Conservation (phyloP, 1,284 basidiomycete species). For the Cutaneotrichosporon curvatum region DNA sequence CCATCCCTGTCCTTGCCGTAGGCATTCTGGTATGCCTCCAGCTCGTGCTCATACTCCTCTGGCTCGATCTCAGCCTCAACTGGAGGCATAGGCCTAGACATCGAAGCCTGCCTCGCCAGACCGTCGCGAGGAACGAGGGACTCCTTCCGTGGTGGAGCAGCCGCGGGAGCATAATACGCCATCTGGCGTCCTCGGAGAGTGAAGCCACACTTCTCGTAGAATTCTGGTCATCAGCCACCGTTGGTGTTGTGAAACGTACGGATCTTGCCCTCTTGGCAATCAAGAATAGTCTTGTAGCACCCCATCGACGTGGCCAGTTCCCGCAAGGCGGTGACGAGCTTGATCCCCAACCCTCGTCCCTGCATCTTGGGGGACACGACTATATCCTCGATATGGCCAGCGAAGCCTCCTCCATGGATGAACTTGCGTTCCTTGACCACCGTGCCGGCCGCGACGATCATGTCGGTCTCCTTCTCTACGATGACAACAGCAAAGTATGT, state of each 20-base stretch:
- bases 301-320: slow-evolving; percentile 66
- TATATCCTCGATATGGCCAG: slow-evolving; percentile 97
- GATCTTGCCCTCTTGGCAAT: slow-evolving; percentile 83
- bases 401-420: slow-evolving; percentile 66
- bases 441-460: slow-evolving; percentile 75
- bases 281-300: slow-evolving; percentile 92
- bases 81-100: background rate
- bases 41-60: too few species aligned
- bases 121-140: background rate
- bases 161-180: slow-evolving; percentile 26
- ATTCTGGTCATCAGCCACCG: slow-evolving; percentile 53
- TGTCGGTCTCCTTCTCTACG: slow-evolving; percentile 64
- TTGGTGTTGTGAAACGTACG: slow-evolving; percentile 55
- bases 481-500: slow-evolving; percentile 85
- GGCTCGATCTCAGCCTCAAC: background rate
- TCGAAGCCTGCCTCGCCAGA: background rate
- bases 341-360: slow-evolving; percentile 72
- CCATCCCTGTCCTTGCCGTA: too few species aligned
- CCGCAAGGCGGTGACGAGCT: slow-evolving; percentile 75
- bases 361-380: slow-evolving; percentile 87
- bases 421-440: slow-evolving; percentile 92
- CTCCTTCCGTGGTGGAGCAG: slow-evolving; percentile 2
- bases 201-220: slow-evolving; percentile 89
- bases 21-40: too few species aligned
- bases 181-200: slow-evolving; percentile 23